Percentiles rank a stretch among this genome's conserved stretches.
Evolutionary conservation across 2,329 filamentous ascomycete genomes (phyloP).

Genomic region (Rhinocladiella mackenziei): DNA sequence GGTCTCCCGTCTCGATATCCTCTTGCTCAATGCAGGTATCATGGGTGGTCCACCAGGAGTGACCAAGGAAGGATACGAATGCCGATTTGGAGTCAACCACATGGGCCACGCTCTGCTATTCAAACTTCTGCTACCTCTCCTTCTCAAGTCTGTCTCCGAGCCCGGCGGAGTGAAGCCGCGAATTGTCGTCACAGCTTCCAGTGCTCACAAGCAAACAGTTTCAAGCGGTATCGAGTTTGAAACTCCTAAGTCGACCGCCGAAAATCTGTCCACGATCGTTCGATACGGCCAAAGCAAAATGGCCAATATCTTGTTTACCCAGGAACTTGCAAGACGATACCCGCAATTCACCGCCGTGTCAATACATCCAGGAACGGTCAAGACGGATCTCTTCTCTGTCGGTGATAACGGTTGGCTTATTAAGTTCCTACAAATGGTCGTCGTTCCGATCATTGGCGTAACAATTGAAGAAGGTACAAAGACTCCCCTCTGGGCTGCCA

Average conservation of each 20-base stretch:
- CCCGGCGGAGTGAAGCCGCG: slow-evolving; percentile 29
- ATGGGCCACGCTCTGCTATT: slow-evolving; percentile 47
- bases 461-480: slow-evolving; percentile 37
- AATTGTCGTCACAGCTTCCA: slow-evolving; percentile 30
- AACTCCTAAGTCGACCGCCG: slow-evolving; percentile 17
- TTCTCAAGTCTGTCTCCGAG: slow-evolving; percentile 29
- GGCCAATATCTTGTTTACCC: slow-evolving; percentile 48
- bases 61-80: slow-evolving; percentile 48
- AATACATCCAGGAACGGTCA: slow-evolving; percentile 41
- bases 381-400: slow-evolving; percentile 6
- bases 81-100: slow-evolving; percentile 50
- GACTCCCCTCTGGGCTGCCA: slow-evolving; percentile 44
- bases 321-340: slow-evolving; percentile 42
- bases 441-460: slow-evolving; percentile 1
- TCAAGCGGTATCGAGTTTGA: slow-evolving; percentile 25
- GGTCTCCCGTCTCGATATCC: slow-evolving; percentile 1
- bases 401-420: neutral
- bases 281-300: slow-evolving; percentile 51
- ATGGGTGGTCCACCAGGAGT: slow-evolving; percentile 39
- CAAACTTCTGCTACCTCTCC: slow-evolving; percentile 36
- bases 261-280: slow-evolving; percentile 3
- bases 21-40: slow-evolving; percentile 39
- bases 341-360: slow-evolving; percentile 45
- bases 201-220: slow-evolving; percentile 20
- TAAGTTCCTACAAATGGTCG: neutral